Base-by-base conservation (phyloP, 768 basidiomycete genomes). In the Mycena belliarum region DNA sequence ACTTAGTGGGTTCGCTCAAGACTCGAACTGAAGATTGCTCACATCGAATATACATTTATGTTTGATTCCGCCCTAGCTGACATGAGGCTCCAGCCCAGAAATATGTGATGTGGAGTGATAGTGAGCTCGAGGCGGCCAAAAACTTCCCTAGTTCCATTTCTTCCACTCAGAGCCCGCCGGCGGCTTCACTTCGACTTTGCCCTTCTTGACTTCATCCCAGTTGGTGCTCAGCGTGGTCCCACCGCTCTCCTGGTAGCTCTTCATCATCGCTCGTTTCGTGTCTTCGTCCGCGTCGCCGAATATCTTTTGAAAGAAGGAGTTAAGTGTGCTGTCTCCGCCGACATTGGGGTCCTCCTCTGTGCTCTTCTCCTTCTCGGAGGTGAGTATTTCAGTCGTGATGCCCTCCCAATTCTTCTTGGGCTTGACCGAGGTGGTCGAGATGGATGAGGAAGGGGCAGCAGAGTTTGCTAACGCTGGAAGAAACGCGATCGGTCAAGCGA, bases 171-270 rank as follows among this genome's bases (percentile, higher is more conserved):
- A 82, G 5, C 94, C 94, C 49, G 83, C 65, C 44, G 95, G 95
- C 2, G 95, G 92, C 69, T 89, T 87, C 33, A 94, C 87, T 32
- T 88, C 83, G 3, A 92, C 87, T 58, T 72, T 77, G 9, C 57
- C 78, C 75, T 89, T 89, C 60, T 71, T 76, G 16, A 99, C 93
- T 61, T 94, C 92, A 6, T 84, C 85, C 96, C 96, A 99, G 71
- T 97, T 93, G 0, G 96, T 99, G 75, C 92, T 95, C 38, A 99
- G 77, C 0, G 93, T 89, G 10, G 97, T 99, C 9, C 97, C 97
- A 8, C 94, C 94, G 64, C 91, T 93, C 77, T 99, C 96, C 59
- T 82, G 79, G 72, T 92, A 98, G 69, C 93, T 95, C 82, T 99
- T 99, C 87, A 98, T 86, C 95, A 99, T 99, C 4, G 97, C 97